Evolutionary conservation across 441 rosid species (phyloP), one percentile per base, ranked within the genome.

Genomic region (Mallotus japonicus): DNA sequence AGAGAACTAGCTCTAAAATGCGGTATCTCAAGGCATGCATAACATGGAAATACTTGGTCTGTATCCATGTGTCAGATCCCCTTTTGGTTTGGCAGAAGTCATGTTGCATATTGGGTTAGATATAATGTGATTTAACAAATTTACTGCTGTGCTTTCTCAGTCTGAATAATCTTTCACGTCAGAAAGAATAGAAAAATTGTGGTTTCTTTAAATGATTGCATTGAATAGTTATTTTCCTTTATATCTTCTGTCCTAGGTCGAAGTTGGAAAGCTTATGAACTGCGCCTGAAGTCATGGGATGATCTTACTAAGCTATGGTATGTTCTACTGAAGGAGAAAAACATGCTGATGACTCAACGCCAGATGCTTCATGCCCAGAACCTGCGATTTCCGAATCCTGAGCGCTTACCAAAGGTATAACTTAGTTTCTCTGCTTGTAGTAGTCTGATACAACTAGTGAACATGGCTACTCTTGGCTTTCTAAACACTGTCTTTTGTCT

Each of bases 301-400:
- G 90, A 93, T 82, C 97, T 96, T 76, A 88, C 90, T 34, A 96
- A 89, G 85, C 87, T 92, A n/a, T 93, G 99, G 99, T 89, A 79
- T 71, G 97, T 96, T 76, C 81, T 96, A 34, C 75, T 95, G 10
- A 93, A 95, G 80, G 98, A 95, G 89, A 95, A 91, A 75, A 96
- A 96, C 85, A 88, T 93, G 99, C 80, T 96, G 84, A 90, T 92
- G 96, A 89, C 93, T 68, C 98, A 90, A 74, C 88, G 88, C 49
- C 96, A 93, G 83, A 87, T 90, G 98, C 95, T 93, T 82, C 88
- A 91, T 74, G 76, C 94, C 9, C 88, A 89, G 76, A 89, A 85
- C 79, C 81, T 91, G 28, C 81, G 85, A 58, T 90, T 90, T 78
- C 92, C 92, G 32, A 88, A 88, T 84, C 98, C 98, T 55, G 98